Evolutionary conservation across 2,329 filamentous ascomycete species (phyloP).

Genomic region (Thelonectria blattea): DNA sequence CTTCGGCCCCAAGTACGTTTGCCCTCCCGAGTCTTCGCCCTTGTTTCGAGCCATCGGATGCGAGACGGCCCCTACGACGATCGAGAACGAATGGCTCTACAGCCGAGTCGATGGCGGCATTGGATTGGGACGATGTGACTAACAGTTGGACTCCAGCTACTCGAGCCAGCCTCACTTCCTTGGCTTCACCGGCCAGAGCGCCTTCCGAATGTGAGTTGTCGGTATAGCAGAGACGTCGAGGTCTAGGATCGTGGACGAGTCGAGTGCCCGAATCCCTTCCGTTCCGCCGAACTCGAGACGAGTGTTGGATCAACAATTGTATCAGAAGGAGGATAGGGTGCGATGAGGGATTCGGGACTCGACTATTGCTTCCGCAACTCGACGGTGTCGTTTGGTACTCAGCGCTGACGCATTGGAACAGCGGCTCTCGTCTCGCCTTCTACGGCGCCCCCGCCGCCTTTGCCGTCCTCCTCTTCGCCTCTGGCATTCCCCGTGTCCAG

Average conservation of each 20-base stretch:
- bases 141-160: constrained; percentile 56
- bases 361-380: neutral
- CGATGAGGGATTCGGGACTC: neutral
- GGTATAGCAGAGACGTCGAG: neutral
- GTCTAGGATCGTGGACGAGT: constrained; percentile 20
- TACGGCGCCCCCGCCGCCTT: constrained; percentile 65
- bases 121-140: constrained; percentile 28
- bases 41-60: constrained; percentile 5
- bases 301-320: constrained; percentile 8
- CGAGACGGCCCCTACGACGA: constrained; percentile 2
- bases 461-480: constrained; percentile 64
- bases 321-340: neutral
- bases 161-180: constrained; percentile 61
- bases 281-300: constrained; percentile 26
- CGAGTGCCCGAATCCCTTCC: constrained; percentile 26
- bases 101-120: constrained; percentile 3
- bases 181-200: constrained; percentile 58
- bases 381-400: neutral
- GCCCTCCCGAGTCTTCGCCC: neutral
- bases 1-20: constrained; percentile 70
- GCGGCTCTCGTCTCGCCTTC: constrained; percentile 57
- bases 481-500: constrained; percentile 66
- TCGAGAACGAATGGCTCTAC: constrained; percentile 2
- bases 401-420: constrained; percentile 40
- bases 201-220: constrained; percentile 58